A percentile compares a stretch with the other conserved stretches of the same genome.
These are phyloP conservation scores for Calonectria montana DNA, from an alignment of 2,329 filamentous ascomycete species.

Conservation along the genomic window DNA sequence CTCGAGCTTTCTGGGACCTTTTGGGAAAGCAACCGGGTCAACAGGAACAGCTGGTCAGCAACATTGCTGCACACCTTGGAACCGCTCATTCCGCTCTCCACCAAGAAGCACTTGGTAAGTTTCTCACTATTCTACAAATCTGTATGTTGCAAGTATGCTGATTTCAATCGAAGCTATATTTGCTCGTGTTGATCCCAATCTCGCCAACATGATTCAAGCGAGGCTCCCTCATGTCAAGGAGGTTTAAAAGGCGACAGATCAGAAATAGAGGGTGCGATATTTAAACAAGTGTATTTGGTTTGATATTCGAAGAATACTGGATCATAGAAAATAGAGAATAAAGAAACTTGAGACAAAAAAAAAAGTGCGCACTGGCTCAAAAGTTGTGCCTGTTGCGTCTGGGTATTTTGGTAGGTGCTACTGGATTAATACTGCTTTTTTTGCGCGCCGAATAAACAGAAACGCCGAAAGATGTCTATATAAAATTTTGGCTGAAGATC, in stretches of 20 bases:
- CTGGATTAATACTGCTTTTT: too few relatives aligned
- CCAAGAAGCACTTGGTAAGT: conserved; percentile 7
- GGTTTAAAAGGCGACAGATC: not conserved
- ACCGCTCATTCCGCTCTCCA: not conserved
- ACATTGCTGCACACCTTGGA: not conserved
- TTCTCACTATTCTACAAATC: not conserved
- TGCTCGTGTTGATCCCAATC: not conserved
- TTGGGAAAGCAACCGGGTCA: conserved; percentile 7
- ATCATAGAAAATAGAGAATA: not conserved
- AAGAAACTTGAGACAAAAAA: not conserved
- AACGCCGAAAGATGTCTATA: too few relatives aligned
- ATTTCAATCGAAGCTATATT: not conserved
- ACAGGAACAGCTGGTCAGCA: conserved; percentile 1
- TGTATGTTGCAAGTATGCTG: not conserved
- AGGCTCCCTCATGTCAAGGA: not conserved
- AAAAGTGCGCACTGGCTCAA: not conserved
- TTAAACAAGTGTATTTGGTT: not conserved
- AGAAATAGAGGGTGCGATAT: too few relatives aligned
- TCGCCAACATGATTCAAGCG: conserved; percentile 1
- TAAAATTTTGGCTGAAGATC: too few relatives aligned
- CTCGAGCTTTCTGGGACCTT: conserved; percentile 13
- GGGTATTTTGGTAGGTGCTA: not conserved
- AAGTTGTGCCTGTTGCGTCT: not conserved
- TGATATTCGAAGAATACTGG: not conserved
- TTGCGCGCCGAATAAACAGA: too few relatives aligned